phyloP scores from a whole-genome alignment of 2,329 filamentous ascomycete species.

The Pseudogymnoascus sp. region DNA sequence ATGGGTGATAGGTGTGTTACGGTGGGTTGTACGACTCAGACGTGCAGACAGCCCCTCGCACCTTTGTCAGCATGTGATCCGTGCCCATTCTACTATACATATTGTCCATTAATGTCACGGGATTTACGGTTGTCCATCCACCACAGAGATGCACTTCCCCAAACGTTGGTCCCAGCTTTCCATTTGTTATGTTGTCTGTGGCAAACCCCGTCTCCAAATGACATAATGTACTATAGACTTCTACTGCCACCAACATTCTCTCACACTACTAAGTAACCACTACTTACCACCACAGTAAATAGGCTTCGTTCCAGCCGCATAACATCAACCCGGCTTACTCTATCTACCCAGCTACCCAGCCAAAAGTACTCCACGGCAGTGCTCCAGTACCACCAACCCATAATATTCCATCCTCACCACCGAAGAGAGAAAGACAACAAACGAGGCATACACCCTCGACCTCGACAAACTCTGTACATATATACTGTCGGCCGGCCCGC shows the following conservation, averaged over 20 bases:
- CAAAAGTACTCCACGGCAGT: background rate
- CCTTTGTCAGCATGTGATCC: background rate
- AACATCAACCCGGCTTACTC: background rate
- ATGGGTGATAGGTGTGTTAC: background rate
- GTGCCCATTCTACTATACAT: background rate
- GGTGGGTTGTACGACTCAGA: background rate
- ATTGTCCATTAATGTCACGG: background rate
- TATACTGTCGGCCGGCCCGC: background rate
- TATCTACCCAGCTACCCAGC: background rate
- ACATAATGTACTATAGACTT: background rate
- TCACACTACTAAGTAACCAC: background rate
- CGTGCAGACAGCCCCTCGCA: background rate
- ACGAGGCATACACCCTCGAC: background rate
- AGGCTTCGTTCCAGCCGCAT: background rate
- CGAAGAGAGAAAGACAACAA: background rate
- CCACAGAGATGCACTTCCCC: background rate
- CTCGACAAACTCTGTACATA: background rate
- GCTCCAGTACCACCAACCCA: background rate
- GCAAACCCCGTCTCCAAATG: background rate
- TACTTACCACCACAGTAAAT: background rate
- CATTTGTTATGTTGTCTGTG: background rate
- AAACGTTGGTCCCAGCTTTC: background rate
- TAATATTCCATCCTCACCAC: constrained; percentile 1
- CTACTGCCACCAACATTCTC: background rate
- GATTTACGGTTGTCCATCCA: constrained; percentile 1